Evolutionary conservation across 129 eudicot genomes (phyloP), one percentile per base, ranked within the genome.

Genomic region (Smallanthus sonchifolius): DNA sequence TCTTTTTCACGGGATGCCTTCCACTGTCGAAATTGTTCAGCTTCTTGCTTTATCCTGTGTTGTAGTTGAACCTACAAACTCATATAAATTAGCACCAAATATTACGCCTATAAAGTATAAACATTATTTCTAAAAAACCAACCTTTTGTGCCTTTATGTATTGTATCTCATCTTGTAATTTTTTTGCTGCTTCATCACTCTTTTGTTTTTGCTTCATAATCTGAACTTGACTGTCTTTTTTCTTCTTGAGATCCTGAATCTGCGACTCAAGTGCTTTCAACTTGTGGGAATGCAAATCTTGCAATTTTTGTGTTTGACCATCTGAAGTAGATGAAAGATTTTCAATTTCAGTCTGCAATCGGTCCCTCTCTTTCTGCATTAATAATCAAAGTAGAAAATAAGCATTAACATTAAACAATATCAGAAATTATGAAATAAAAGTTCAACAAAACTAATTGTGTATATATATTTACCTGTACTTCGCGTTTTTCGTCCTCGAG

Each of bases 61-160:
- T 95, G 99, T 80, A 95, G 77, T 83, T 95, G 99, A 80, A 95
- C 99, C 99, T 95, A 54, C 24, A 83, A 65, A 24, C 54, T 56
- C 69, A 67, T 35, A 74, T 34, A 65, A 40, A 17, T 38, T 74
- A 82, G 73, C 47, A 70, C 51, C 76, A 70, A 48, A 55, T 39
- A 52, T 54, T 37, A 65, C 13, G 6, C 45, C 4, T 5, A 38
- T 20, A 19, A 57, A 14, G 7, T 5, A 38, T 20, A 19, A 57
- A 14, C 2, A 20, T 15, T 24, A 44, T 19, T 6, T 32, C 2
- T 16, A 37, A 2, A 30, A 2, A 30, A 49, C 16, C 55, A n/a
- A 95, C 99, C 99, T 95, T 95, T 85, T 95, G 99, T n/a, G 92
- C 95, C 86, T 95, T 95, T 73, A 95, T 95, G 84, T 83, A 88